A percentile compares a stretch with the other conserved stretches of the same genome.
Evolutionary conservation across 345 rosid genomes (phyloP).

Genomic region (Gossypium ekmanianum): DNA sequence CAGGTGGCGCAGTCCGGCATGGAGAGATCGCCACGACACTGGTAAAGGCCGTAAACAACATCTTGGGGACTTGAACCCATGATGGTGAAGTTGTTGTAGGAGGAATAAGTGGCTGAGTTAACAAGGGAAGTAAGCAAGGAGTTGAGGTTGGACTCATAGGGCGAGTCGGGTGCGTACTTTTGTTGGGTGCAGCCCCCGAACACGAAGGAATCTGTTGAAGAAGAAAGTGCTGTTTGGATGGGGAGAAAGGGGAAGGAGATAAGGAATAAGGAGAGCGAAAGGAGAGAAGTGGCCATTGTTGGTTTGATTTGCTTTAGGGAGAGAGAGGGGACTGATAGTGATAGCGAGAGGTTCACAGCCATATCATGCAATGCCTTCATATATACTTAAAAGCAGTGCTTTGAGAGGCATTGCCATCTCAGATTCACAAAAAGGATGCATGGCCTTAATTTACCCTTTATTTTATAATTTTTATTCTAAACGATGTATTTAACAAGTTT

Average conservation of each 20-base stretch:
- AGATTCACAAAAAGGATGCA: background rate
- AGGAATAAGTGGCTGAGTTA: conserved; percentile 86
- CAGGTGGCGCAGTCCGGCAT: conserved; percentile 95
- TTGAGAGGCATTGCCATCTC: background rate
- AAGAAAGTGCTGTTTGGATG: conserved; percentile 22
- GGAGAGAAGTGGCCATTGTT: background rate
- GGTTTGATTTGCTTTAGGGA: background rate
- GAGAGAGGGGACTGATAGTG: background rate
- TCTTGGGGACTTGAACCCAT: conserved; percentile 66
- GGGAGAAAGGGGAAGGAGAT: conserved; percentile 7
- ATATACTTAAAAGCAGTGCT: background rate
- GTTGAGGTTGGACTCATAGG: conserved; percentile 78
- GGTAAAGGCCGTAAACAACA: conserved; percentile 80
- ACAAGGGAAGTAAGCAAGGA: conserved; percentile 86
- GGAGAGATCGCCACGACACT: conserved; percentile 94
- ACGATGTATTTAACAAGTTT: background rate
- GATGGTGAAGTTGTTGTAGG: conserved; percentile 86
- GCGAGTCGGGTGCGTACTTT: conserved; percentile 45
- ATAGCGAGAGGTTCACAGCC: background rate
- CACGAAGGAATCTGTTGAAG: conserved; percentile 49
- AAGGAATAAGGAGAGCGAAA: background rate
- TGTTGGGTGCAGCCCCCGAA: conserved; percentile 75
- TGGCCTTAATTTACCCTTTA: background rate
- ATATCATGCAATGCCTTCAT: background rate
- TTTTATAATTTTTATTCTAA: background rate